Evolutionary conservation across 139 green algal genomes (phyloP).

Genomic region (Bryopsis sp.): DNA sequence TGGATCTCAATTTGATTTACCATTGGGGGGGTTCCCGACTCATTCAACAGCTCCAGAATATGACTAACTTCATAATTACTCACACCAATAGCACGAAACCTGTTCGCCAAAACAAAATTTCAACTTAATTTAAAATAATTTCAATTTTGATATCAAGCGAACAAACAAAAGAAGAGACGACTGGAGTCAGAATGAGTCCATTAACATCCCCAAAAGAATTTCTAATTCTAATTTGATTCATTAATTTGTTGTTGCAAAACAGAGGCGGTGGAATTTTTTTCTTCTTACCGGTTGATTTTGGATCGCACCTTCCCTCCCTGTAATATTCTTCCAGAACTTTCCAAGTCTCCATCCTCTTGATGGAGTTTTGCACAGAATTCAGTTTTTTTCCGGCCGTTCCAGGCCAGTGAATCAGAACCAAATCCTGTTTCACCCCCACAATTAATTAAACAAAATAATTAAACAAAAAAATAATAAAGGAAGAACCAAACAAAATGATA

Average conservation of each 20-base stretch:
- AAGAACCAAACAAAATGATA: no score
- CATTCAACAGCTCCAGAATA: constrained; percentile 37
- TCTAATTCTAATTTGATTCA: no score
- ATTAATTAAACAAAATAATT: background rate
- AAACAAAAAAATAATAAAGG: no score
- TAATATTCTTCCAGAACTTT: constrained; percentile 41
- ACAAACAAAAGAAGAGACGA: no score
- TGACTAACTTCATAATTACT: constrained; percentile 52
- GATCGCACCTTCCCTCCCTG: background rate
- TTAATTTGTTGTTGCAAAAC: no score
- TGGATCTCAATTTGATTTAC: constrained; percentile 39
- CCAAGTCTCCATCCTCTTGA: constrained; percentile 54
- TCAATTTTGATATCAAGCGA: background rate
- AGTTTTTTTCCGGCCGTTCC: constrained; percentile 29
- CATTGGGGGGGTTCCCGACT: constrained; percentile 28
- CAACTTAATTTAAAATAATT: background rate
- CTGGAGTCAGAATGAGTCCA: no score
- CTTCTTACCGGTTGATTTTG: no score
- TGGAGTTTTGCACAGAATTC: constrained; percentile 30
- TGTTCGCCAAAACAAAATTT: constrained; percentile 3
- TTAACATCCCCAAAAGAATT: background rate
- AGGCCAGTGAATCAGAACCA: constrained; percentile 72
- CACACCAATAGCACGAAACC: constrained; percentile 52
- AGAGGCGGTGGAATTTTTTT: no score
- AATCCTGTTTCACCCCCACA: constrained; percentile 30